Evolutionary conservation across 2,329 filamentous ascomycete genomes (phyloP), one percentile per base, ranked within the genome.

Genomic region (Paecilomyces sp.): DNA sequence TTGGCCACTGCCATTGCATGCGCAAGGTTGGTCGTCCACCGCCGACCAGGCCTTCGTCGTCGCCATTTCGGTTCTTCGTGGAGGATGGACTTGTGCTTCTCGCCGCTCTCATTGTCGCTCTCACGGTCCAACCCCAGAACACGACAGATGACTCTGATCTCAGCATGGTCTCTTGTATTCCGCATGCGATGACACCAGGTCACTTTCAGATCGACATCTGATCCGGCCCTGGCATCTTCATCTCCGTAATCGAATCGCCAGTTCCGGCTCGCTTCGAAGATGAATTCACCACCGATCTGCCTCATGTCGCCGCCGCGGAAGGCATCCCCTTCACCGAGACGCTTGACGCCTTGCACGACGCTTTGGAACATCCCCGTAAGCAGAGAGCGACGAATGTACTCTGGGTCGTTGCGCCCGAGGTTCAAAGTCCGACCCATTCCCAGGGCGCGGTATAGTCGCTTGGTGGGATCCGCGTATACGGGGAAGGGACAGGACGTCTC

Each of bases 141-240:
- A 28, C 50, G 55, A 24, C 60, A 31, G 15, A 61, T 52, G 28
- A 57, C 60, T 24, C 57, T n/a, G 1, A 92, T 79, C 77, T 92
- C 89, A 1, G 84, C 83, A 70, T 95, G 91, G 65, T 92, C 90
- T 55, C 90, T 78, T 12, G 90, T 93, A 60, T 85, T 89, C 69
- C 80, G 81, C 90, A 95, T 95, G 30, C 90, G 81, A 75, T 93
- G 89, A 67, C 88, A 92, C 90, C 91, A 95, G 1, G 84, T 86
- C 30, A 90, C 82, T 58, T 77, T 78, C 75, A 89, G 88, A 67
- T 83, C 79, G 67, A 84, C 79, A n/a, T 15, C 30, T 3, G 51
- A 24, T 13, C 36, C 22, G 6, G 11, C 12, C 9, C n/a, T 56
- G 1, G 2, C 51, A 11, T 63, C 58, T 69, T 63, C 55, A 28